Percentiles rank a stretch among this genome's conserved stretches.
phyloP scores from a whole-genome alignment of 176 grass and related monocot genomes.

The Microstegium vimineum region DNA sequence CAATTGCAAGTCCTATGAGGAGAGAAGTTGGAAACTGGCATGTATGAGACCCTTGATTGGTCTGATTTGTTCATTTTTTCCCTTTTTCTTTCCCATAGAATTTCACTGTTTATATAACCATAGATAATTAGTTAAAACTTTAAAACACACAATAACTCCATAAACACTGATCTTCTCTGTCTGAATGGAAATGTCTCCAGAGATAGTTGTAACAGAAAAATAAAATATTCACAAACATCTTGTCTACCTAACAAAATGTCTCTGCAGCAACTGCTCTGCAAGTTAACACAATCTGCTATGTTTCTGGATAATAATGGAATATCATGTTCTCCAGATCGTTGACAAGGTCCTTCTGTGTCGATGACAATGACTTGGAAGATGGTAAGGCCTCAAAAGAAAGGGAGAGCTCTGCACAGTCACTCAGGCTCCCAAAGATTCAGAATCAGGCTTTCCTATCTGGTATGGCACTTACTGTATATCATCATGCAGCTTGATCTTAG shows the following conservation, averaged over 20 bases:
- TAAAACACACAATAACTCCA: neutral
- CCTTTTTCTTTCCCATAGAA: neutral
- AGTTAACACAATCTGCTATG: no score
- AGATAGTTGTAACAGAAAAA: neutral
- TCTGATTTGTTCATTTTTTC: conserved; percentile 16
- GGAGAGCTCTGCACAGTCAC: no score
- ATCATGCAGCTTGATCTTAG: conserved; percentile 92
- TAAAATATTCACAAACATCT: neutral
- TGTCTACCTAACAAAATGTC: neutral
- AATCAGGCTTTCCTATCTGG: conserved; percentile 95
- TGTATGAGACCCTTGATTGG: conserved; percentile 22
- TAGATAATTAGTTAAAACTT: neutral
- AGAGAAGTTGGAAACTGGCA: conserved; percentile 76
- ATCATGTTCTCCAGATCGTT: conserved; percentile 48
- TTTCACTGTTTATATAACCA: neutral
- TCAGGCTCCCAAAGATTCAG: no score
- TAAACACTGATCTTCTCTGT: neutral
- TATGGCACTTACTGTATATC: conserved; percentile 77
- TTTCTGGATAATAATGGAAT: conserved; percentile 1
- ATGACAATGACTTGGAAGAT: no score
- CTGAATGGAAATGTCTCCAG: neutral
- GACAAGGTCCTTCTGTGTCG: conserved; percentile 40
- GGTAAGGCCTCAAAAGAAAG: no score
- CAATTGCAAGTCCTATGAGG: conserved; percentile 69
- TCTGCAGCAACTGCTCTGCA: neutral